Conservation (phyloP, 2,329 filamentous ascomycete genomes). For the Penicillium sp. region DNA sequence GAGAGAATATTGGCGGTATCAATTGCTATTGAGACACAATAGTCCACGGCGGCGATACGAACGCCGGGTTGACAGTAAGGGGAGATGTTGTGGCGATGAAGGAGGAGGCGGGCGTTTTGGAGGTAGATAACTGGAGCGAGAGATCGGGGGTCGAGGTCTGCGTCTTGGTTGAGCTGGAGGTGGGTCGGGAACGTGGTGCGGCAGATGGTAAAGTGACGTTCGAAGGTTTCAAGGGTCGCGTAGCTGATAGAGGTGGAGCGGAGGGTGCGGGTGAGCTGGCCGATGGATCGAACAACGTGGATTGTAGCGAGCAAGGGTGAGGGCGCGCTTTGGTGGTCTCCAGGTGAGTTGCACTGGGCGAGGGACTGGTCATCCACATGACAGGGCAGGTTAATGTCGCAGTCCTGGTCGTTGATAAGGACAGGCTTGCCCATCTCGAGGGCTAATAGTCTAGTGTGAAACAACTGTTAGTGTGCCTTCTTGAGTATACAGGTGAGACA, state of each 20-base stretch:
- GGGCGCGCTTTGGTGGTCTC: slow-evolving; percentile 63
- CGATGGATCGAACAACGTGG: slow-evolving; percentile 76
- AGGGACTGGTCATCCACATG: slow-evolving; percentile 72
- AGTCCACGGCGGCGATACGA: slow-evolving; percentile 71
- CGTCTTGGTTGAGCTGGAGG: slow-evolving; percentile 67
- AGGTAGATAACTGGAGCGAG: slow-evolving; percentile 76
- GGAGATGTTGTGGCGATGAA: slow-evolving; percentile 86
- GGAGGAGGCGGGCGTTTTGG: slow-evolving; percentile 77
- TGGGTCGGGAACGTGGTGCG: slow-evolving; percentile 73
- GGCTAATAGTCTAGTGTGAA: slow-evolving; percentile 61
- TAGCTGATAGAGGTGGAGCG: slow-evolving; percentile 66
- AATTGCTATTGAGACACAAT: slow-evolving; percentile 71
- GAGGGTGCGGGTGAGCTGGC: slow-evolving; percentile 70
- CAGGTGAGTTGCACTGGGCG: slow-evolving; percentile 50
- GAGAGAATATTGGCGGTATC: slow-evolving; percentile 78
- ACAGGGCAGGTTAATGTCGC: slow-evolving; percentile 77
- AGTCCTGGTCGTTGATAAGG: slow-evolving; percentile 84
- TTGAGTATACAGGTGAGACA: background rate
- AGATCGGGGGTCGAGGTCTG: slow-evolving; percentile 70
- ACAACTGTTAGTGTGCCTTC: slow-evolving; percentile 9
- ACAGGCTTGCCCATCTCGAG: slow-evolving; percentile 79
- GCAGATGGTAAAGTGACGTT: slow-evolving; percentile 76
- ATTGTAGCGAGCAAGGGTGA: slow-evolving; percentile 76
- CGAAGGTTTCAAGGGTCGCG: slow-evolving; percentile 73
- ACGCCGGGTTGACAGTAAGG: slow-evolving; percentile 67